Evolutionary conservation across 2,329 filamentous ascomycete genomes (phyloP).

Genomic region (Botrytis tulipae): DNA sequence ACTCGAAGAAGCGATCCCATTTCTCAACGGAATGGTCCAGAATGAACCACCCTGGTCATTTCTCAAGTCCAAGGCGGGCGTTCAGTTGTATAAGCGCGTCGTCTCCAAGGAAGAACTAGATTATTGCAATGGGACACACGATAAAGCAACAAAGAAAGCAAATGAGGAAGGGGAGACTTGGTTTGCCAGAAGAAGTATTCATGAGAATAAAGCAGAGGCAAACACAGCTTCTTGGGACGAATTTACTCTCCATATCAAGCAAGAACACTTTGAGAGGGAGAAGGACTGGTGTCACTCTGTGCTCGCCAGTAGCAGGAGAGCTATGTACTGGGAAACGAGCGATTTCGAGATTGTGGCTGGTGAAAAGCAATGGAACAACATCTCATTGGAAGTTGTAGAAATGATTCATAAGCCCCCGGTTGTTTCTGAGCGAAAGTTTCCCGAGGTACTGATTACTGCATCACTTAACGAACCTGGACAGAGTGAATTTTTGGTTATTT

Average conservation of each 20-base stretch:
- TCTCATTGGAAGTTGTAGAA: slow-evolving; percentile 56
- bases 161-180: slow-evolving; percentile 53
- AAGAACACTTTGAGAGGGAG: slow-evolving; percentile 57
- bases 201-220: slow-evolving; percentile 49
- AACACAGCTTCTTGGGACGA: slow-evolving; percentile 63
- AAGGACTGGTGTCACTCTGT: slow-evolving; percentile 57
- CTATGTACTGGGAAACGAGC: slow-evolving; percentile 48
- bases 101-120: slow-evolving; percentile 48
- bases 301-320: slow-evolving; percentile 42
- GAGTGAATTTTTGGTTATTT: slow-evolving; percentile 55
- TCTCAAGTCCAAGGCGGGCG: slow-evolving; percentile 47
- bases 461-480: slow-evolving; percentile 38
- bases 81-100: slow-evolving; percentile 54
- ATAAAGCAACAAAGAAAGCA: slow-evolving; percentile 23
- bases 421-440: slow-evolving; percentile 57
- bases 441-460: slow-evolving; percentile 61
- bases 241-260: slow-evolving; percentile 59
- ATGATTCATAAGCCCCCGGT: slow-evolving; percentile 62
- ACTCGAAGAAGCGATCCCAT: slow-evolving; percentile 57
- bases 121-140: slow-evolving; percentile 36
- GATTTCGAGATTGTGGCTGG: slow-evolving; percentile 43
- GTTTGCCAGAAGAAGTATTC: slow-evolving; percentile 62
- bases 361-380: slow-evolving; percentile 46
- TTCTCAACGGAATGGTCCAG: slow-evolving; percentile 53
- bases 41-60: slow-evolving; percentile 50